Evolutionary conservation across 805 yeast genomes (phyloP).

Genomic region (Candida ponderosae): DNA sequence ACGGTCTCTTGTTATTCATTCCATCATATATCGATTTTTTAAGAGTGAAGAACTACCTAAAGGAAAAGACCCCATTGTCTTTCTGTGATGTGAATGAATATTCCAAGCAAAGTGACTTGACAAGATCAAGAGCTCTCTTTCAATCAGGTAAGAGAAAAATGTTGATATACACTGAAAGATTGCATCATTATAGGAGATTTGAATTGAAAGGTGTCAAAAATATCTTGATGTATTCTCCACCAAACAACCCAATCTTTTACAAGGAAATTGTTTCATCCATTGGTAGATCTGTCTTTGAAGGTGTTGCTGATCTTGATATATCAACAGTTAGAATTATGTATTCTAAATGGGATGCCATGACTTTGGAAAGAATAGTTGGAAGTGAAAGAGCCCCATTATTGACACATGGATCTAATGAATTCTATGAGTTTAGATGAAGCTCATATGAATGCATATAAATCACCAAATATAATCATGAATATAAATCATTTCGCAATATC

Average conservation of each 20-base stretch:
- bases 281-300: conserved; percentile 46
- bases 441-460: conserved; percentile 2
- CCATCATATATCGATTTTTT: conserved; percentile 85
- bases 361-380: conserved; percentile 82
- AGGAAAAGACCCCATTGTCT: conserved; percentile 49
- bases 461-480: no score
- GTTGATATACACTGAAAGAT: conserved; percentile 85
- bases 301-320: conserved; percentile 46
- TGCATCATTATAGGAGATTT: conserved; percentile 85
- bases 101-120: conserved; percentile 59
- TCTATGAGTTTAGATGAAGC: conserved; percentile 56
- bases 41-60: conserved; percentile 58
- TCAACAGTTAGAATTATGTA: conserved; percentile 55
- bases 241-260: conserved; percentile 80
- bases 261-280: conserved; percentile 65
- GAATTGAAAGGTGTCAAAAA: conserved; percentile 81
- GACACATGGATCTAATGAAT: conserved; percentile 63
- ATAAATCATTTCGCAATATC: no score
- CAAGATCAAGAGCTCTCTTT: conserved; percentile 66
- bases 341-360: conserved; percentile 72
- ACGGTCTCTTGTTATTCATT: conserved; percentile 72
- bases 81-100: conserved; percentile 81
- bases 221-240: conserved; percentile 74
- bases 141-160: conserved; percentile 54
- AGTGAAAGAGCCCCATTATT: conserved; percentile 59